A percentile compares a stretch with the other conserved stretches of the same genome.
phyloP scores from a whole-genome alignment of 1,284 basidiomycete genomes.

The Malassezia cuniculi region DNA sequence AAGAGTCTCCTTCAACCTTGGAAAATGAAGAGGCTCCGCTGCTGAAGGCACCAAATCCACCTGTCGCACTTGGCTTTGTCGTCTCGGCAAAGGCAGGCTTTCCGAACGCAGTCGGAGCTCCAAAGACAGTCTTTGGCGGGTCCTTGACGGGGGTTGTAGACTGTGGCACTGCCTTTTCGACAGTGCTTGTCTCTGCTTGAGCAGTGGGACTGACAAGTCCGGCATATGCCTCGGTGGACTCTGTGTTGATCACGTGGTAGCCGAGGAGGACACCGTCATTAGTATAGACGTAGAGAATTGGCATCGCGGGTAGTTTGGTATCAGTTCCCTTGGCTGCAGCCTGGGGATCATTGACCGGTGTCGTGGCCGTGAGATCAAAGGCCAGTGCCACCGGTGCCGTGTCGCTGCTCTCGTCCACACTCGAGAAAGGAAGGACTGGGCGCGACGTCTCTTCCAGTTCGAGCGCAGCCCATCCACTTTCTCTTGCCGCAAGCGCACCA shows the following conservation, averaged over 20 bases:
- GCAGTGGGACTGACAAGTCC: slow-evolving; percentile 30
- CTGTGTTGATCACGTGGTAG: slow-evolving; percentile 59
- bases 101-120: slow-evolving; percentile 21
- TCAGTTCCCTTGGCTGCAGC: slow-evolving; percentile 48
- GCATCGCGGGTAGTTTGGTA: slow-evolving; percentile 48
- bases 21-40: slow-evolving; percentile 11
- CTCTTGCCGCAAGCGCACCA: slow-evolving; percentile 51
- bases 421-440: slow-evolving; percentile 53
- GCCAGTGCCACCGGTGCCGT: slow-evolving; percentile 60
- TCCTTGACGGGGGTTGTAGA: too few relatives aligned
- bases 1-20: too few relatives aligned
- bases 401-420: slow-evolving; percentile 58
- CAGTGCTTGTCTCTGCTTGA: background rate
- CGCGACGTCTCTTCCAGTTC: slow-evolving; percentile 63
- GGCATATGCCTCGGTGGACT: slow-evolving; percentile 46
- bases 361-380: slow-evolving; percentile 56
- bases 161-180: background rate
- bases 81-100: slow-evolving; percentile 19
- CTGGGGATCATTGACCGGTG: slow-evolving; percentile 52
- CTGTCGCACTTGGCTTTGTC: slow-evolving; percentile 1
- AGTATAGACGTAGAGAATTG: slow-evolving; percentile 62
- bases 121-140: slow-evolving; percentile 15
- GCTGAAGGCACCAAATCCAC: slow-evolving; percentile 21
- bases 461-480: slow-evolving; percentile 65
- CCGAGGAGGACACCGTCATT: slow-evolving; percentile 66